Conservation (phyloP, 208 protist species). For the Leishmania gerbilli region DNA sequence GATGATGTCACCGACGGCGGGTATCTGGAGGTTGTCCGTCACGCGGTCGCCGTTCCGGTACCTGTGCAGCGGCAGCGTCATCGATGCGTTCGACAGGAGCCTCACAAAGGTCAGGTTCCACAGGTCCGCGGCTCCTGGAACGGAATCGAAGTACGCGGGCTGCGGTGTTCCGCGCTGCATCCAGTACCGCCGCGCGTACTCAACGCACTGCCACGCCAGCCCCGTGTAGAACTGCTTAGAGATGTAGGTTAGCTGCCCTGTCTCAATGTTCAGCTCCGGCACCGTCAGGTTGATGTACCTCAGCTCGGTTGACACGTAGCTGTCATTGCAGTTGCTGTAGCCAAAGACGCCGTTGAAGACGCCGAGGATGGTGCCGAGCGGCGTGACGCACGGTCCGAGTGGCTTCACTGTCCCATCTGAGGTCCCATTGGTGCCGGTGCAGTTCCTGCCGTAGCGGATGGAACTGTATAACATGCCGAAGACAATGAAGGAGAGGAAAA, state of each 20-base stretch:
- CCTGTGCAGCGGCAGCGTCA: slow-evolving; percentile 43
- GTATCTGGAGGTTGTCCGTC: slow-evolving; percentile 25
- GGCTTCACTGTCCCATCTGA: neutral
- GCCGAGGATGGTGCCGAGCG: slow-evolving; percentile 62
- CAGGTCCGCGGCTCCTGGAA: slow-evolving; percentile 73
- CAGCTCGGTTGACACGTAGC: slow-evolving; percentile 34
- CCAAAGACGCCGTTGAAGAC: slow-evolving; percentile 45
- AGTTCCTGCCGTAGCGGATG: slow-evolving; percentile 13
- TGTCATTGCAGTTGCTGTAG: slow-evolving; percentile 77
- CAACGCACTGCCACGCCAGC: slow-evolving; percentile 86
- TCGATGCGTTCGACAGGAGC: slow-evolving; percentile 35
- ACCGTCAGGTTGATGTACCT: slow-evolving; percentile 28
- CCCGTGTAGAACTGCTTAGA: slow-evolving; percentile 29
- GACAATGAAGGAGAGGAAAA: slow-evolving; percentile 28
- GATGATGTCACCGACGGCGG: slow-evolving; percentile 55
- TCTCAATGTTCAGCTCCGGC: neutral
- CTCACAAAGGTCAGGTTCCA: slow-evolving; percentile 47
- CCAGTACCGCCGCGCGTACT: slow-evolving; percentile 88
- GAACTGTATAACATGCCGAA: slow-evolving; percentile 24
- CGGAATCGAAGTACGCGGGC: slow-evolving; percentile 56
- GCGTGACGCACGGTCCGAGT: slow-evolving; percentile 11
- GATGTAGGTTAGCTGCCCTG: neutral
- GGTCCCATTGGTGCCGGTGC: neutral
- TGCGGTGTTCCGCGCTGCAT: slow-evolving; percentile 54
- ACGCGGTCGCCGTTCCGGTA: slow-evolving; percentile 35